phyloP scores from a whole-genome alignment of 805 yeast genomes.

The Starmerella floricola region DNA sequence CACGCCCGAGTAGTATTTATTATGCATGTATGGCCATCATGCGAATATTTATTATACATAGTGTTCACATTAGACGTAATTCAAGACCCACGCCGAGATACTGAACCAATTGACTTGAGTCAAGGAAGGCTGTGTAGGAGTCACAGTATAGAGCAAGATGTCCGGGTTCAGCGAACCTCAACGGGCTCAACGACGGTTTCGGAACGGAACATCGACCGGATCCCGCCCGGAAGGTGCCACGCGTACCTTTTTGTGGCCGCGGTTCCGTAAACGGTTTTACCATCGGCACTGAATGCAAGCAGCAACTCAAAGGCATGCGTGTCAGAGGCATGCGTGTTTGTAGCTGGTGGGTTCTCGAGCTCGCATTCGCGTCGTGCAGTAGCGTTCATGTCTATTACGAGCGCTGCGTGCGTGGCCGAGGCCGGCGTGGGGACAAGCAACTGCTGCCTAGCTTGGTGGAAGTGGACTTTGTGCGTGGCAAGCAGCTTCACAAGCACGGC shows the following conservation, averaged over 20 bases:
- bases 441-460: slow-evolving; percentile 10
- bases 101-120: neutral
- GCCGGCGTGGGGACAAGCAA: slow-evolving; percentile 12
- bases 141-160: neutral
- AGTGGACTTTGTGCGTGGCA: slow-evolving; percentile 5
- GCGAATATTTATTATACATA: neutral
- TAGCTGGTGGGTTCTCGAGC: slow-evolving; percentile 1
- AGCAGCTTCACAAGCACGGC: slow-evolving; percentile 9
- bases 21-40: neutral
- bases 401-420: slow-evolving; percentile 2
- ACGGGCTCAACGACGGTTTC: neutral
- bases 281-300: slow-evolving; percentile 14
- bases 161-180: too few species aligned
- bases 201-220: slow-evolving; percentile 2
- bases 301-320: neutral
- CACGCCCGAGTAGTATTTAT: neutral
- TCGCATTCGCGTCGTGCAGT: neutral
- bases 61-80: too few species aligned
- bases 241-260: neutral
- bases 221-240: slow-evolving; percentile 10
- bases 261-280: slow-evolving; percentile 8
- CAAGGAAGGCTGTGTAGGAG: neutral
- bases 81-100: too few species aligned
- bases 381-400: slow-evolving; percentile 8
- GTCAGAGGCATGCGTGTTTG: neutral